Evolutionary conservation across 768 basidiomycete species (phyloP), one percentile per base, ranked within the genome.

Genomic region (Roridomyces roridus): DNA sequence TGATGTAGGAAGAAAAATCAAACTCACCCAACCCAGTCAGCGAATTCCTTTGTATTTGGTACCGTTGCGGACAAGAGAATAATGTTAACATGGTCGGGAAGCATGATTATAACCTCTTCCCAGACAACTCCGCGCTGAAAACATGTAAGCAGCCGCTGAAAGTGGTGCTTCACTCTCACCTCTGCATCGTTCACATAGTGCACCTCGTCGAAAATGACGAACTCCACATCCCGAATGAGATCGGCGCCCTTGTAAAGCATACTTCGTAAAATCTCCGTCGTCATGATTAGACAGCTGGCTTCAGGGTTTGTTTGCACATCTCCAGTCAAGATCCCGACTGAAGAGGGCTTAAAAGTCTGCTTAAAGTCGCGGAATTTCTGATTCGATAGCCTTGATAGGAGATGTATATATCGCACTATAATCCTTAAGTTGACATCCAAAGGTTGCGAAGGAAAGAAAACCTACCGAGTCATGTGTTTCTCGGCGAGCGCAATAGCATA

Each of bases 71-170:
- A 98, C 15, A 99, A 79, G 39, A 99, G 78, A 51, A 99, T 98
- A 67, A 99, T 98, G 72, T 91, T 96, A 70, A 98, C 91, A 73
- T 99, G 96, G 63, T 98, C 97, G 0, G 97, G 97, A 12, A 99
- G 80, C 95, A 99, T 98, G 71, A 99, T 99, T 63, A 99, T 99
- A 24, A 99, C 96, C 75, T 99, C 96, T 74, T 99, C 96, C 97
- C 97, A 99, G 12, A 99, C 97, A 17, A 99, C 97, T 36, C 97
- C 97, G 68, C 97, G 84, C 96, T 98, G 68, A n/a, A n/a, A n/a
- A n/a, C n/a, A n/a, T n/a, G n/a, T n/a, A n/a, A n/a, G n/a, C n/a
- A n/a, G n/a, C n/a, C n/a, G n/a, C n/a, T n/a, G n/a, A n/a, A 29
- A 51, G 34, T 44, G 43, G 26, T 26, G 51, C 53, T 31, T 64